phyloP scores from a whole-genome alignment of 441 rosid genomes.

The Pelargonium cotyledonis region DNA sequence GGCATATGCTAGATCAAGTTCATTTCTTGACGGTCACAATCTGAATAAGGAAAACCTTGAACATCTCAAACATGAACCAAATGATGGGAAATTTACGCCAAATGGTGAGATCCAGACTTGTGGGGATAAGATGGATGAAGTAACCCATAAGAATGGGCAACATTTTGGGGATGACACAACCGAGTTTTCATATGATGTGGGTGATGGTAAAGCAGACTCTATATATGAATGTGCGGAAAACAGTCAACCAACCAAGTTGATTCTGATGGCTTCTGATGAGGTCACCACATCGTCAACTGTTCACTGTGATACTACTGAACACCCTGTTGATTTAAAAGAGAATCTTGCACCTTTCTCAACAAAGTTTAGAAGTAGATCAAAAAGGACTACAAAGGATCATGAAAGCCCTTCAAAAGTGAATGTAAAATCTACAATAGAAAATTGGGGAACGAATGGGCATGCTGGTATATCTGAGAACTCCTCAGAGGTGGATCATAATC shows the following conservation, averaged over 20 bases:
- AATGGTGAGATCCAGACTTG: constrained; percentile 23
- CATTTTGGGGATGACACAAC: constrained; percentile 18
- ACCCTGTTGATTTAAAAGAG: constrained; percentile 32
- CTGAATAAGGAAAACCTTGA: constrained; percentile 32
- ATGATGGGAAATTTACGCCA: constrained; percentile 24
- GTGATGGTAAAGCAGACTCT: constrained; percentile 31
- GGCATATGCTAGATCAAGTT: constrained; percentile 27
- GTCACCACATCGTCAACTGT: constrained; percentile 16
- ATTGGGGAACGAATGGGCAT: constrained; percentile 28
- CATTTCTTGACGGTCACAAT: constrained; percentile 21
- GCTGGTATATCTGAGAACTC: constrained; percentile 28
- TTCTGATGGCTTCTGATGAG: constrained; percentile 24
- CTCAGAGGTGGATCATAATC: constrained; percentile 26
- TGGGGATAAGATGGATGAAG: constrained; percentile 25
- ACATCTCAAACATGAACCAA: constrained; percentile 26
- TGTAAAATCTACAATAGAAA: constrained; percentile 22
- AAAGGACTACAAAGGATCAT: constrained; percentile 29
- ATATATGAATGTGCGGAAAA: constrained; percentile 20
- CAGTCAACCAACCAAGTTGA: constrained; percentile 24
- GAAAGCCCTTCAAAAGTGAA: constrained; percentile 32
- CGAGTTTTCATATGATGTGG: constrained; percentile 28
- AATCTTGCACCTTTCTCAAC: constrained; percentile 36
- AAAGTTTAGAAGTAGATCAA: constrained; percentile 39
- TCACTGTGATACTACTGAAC: constrained; percentile 13
- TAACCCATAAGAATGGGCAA: constrained; percentile 19